A percentile compares a stretch with the other conserved stretches of the same genome.
Evolutionary conservation across 148 eudicot species (phyloP).

Genomic region (Camellia sinensis): DNA sequence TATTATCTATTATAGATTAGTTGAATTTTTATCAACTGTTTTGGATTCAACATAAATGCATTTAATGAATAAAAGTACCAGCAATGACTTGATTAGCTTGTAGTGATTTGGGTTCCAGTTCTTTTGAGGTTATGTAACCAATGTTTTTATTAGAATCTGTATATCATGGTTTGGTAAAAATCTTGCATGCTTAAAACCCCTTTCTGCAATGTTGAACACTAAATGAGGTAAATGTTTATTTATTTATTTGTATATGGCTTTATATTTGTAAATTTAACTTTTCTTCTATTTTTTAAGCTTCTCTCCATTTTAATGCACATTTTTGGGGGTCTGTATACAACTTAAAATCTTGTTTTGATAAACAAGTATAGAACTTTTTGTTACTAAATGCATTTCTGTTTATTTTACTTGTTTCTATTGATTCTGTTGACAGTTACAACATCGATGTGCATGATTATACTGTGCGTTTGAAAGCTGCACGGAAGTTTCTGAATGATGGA

Average conservation of each 20-base stretch:
- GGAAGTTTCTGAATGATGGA: slow-evolving; percentile 80
- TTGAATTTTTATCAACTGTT: background rate
- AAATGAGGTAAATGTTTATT: too few species aligned
- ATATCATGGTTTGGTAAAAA: background rate
- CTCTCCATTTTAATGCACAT: background rate
- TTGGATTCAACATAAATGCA: background rate
- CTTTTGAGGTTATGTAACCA: background rate
- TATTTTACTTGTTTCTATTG: slow-evolving; percentile 12
- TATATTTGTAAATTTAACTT: background rate
- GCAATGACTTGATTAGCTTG: background rate
- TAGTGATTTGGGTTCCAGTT: background rate
- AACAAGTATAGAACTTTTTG: background rate
- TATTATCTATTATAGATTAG: background rate
- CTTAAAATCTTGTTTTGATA: background rate
- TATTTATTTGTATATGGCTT: background rate
- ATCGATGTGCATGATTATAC: too few species aligned
- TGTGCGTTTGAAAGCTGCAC: slow-evolving; percentile 82
- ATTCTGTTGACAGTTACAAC: slow-evolving; percentile 57
- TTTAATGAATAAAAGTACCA: background rate
- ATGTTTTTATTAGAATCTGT: background rate
- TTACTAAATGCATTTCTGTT: background rate
- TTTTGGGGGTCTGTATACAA: background rate
- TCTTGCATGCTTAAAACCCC: background rate
- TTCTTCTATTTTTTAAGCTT: slow-evolving; percentile 2
- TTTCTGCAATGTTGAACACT: background rate